Conservation (phyloP, 345 rosid species). For the Sapria himalayana region DNA sequence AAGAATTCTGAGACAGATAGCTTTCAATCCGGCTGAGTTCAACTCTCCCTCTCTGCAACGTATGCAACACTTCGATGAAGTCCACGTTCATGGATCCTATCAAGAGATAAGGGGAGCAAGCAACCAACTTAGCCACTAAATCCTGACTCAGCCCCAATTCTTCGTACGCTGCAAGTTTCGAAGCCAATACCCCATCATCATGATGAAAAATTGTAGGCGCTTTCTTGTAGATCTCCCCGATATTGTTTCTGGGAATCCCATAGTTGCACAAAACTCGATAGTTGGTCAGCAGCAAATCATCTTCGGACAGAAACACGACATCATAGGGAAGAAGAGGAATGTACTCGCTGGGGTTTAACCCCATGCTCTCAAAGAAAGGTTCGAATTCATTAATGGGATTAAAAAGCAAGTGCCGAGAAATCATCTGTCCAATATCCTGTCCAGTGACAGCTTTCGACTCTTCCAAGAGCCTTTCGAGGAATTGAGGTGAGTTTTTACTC, state of each 20-base stretch:
- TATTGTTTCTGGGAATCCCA: conserved; percentile 35
- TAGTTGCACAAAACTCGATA: conserved; percentile 38
- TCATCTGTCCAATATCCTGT: conserved; percentile 14
- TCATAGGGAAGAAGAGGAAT: conserved; percentile 23
- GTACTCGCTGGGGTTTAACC: conserved; percentile 31
- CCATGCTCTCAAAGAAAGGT: conserved; percentile 70
- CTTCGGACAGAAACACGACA: conserved; percentile 43
- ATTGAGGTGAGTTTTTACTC: conserved; percentile 44
- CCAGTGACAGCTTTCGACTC: conserved; percentile 16
- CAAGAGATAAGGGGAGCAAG: conserved; percentile 30
- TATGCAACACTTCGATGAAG: conserved; percentile 26
- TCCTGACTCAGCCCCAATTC: conserved; percentile 31
- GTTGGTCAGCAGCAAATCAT: conserved; percentile 33
- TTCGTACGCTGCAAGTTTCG: conserved; percentile 36
- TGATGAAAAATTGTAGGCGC: conserved; percentile 33
- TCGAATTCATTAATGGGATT: conserved; percentile 80
- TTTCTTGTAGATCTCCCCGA: conserved; percentile 37
- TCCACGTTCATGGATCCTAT: conserved; percentile 27
- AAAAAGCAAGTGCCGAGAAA: conserved; percentile 35
- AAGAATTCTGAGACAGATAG: conserved; percentile 15
- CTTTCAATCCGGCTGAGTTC: conserved; percentile 30
- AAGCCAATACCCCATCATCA: conserved; percentile 24
- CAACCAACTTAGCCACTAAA: conserved; percentile 22
- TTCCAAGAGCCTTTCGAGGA: conserved; percentile 17
- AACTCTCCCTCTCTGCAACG: conserved; percentile 22